Evolutionary conservation across 306 rosid genomes (phyloP).

Genomic region (Dryas octopetala): DNA sequence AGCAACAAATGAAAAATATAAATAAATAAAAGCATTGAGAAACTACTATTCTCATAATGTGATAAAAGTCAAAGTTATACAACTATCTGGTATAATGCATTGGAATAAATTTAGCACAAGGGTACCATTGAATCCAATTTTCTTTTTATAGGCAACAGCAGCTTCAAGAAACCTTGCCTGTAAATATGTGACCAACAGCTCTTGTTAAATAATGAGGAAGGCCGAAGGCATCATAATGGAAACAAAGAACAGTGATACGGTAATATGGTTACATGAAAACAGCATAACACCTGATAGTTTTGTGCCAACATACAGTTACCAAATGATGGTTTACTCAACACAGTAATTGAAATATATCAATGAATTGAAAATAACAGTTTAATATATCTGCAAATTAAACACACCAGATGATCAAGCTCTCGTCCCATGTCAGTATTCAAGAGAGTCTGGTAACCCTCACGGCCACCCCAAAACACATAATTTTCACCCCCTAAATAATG

Average conservation of each 20-base stretch:
- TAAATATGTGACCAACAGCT: constrained; percentile 23
- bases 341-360: neutral
- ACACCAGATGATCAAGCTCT: constrained; percentile 86
- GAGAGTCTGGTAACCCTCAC: constrained; percentile 92
- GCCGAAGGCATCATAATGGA: constrained; percentile 4
- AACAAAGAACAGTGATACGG: neutral
- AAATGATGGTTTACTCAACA: neutral
- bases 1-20: neutral
- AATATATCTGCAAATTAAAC: constrained; percentile 18
- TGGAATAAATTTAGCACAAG: constrained; percentile 10
- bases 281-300: neutral
- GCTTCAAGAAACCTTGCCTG: constrained; percentile 92
- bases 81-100: constrained; percentile 4
- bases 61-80: neutral
- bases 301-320: neutral
- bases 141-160: constrained; percentile 83
- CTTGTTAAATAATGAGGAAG: constrained; percentile 4
- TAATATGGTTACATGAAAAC: constrained; percentile 1
- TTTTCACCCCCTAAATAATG: constrained; percentile 92
- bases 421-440: constrained; percentile 97
- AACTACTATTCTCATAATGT: neutral
- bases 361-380: neutral
- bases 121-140: constrained; percentile 92
- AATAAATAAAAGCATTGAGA: neutral
- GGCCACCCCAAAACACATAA: constrained; percentile 98